phyloP scores from a whole-genome alignment of 2,329 filamentous ascomycete species.

The Penicillium polonicum region DNA sequence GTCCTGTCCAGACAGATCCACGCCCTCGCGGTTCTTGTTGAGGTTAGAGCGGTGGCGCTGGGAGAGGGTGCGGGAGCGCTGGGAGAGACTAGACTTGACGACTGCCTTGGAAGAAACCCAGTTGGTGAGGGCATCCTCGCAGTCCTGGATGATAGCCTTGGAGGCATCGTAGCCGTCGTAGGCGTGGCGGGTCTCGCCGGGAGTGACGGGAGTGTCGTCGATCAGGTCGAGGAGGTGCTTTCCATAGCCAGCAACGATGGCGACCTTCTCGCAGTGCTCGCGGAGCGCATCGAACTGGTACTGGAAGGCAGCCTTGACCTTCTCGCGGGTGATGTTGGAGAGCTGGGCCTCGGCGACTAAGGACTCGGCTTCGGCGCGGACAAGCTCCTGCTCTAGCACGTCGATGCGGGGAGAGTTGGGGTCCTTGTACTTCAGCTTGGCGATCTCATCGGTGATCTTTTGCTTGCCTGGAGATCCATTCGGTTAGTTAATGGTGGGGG shows the following conservation, averaged over 20 bases:
- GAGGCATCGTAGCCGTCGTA: constrained; percentile 98
- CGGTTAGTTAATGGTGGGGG: constrained; percentile 4
- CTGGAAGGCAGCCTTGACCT: constrained; percentile 95
- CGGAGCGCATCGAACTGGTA: constrained; percentile 98
- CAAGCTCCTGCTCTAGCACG: constrained; percentile 96
- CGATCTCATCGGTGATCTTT: constrained; percentile 98
- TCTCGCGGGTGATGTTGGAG: constrained; percentile 98
- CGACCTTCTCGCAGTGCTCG: constrained; percentile 97
- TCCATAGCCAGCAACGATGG: constrained; percentile 94
- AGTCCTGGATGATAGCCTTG: constrained; percentile 98
- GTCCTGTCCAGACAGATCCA: constrained; percentile 83
- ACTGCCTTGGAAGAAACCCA: constrained; percentile 91
- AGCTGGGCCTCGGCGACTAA: constrained; percentile 96
- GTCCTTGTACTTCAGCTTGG: constrained; percentile 99
- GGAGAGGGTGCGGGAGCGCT: constrained; percentile 81
- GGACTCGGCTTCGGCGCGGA: constrained; percentile 97
- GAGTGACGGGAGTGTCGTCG: constrained; percentile 94
- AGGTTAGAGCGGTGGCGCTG: constrained; percentile 77
- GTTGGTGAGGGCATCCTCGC: constrained; percentile 94
- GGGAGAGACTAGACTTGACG: constrained; percentile 82
- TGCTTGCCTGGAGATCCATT: constrained; percentile 70
- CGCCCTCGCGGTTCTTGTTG: constrained; percentile 66
- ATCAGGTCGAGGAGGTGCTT: constrained; percentile 97
- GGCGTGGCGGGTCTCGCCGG: constrained; percentile 89
- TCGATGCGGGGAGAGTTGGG: constrained; percentile 97